phyloP scores from a whole-genome alignment of 495 filamentous ascomycete genomes.

The Coniosporium apollinis region DNA sequence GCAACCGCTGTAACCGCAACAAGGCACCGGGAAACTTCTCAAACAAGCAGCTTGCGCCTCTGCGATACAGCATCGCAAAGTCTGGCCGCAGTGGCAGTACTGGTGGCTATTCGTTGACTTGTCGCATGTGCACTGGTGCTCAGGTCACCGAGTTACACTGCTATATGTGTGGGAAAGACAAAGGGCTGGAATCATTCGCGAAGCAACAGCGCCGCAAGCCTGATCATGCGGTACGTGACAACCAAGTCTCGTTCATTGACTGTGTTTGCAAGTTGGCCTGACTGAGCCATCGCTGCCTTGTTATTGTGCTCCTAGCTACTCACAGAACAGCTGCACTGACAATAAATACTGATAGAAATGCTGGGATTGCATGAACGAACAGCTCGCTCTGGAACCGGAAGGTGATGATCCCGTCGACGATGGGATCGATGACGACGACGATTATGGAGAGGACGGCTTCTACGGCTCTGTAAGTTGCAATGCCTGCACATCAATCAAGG shows the following conservation, averaged over 20 bases:
- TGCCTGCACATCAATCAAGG: too few species aligned
- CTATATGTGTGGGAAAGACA: constrained; percentile 29
- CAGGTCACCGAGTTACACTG: constrained; percentile 22
- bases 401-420: constrained; percentile 5
- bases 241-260: background rate
- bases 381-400: constrained; percentile 6
- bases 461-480: too few species aligned
- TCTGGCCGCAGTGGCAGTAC: too few species aligned
- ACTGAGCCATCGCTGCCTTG: too few species aligned
- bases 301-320: too few species aligned
- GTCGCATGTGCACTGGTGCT: constrained; percentile 18
- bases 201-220: constrained; percentile 35
- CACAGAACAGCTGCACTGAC: too few species aligned
- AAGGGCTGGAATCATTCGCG: constrained; percentile 35
- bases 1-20: constrained; percentile 6
- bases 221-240: constrained; percentile 24
- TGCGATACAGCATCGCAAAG: constrained; percentile 3
- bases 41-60: constrained; percentile 8
- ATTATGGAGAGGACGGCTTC: too few species aligned
- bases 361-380: constrained; percentile 10
- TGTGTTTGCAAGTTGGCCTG: background rate
- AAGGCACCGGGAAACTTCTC: constrained; percentile 6
- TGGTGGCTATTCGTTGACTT: constrained; percentile 13
- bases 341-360: too few species aligned
- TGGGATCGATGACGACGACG: constrained; percentile 3